These are phyloP conservation scores for Theileria sp. DNA, from an alignment of 169 alveolate genomes.

Conservation along the genomic window DNA sequence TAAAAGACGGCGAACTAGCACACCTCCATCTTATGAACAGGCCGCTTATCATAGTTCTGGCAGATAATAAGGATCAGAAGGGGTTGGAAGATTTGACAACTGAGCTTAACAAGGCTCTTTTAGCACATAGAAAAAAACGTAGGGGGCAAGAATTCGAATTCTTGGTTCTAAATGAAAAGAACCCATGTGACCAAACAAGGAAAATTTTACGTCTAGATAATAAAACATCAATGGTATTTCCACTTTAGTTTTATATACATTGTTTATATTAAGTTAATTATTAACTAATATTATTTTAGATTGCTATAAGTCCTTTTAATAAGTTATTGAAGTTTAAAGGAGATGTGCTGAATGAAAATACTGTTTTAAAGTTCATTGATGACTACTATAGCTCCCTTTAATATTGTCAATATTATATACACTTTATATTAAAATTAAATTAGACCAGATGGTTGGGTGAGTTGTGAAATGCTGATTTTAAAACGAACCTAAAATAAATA, in stretches of 20 bases:
- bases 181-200: not conserved
- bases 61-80: slow-evolving; percentile 34
- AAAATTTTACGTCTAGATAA: not conserved
- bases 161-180: slow-evolving; percentile 29
- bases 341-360: slow-evolving; percentile 14
- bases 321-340: slow-evolving; percentile 5
- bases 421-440: not conserved
- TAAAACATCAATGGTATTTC: not conserved
- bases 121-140: slow-evolving; percentile 27
- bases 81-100: slow-evolving; percentile 18
- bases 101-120: slow-evolving; percentile 46
- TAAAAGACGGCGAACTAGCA: slow-evolving; percentile 57
- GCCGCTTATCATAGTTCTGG: slow-evolving; percentile 57
- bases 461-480: slow-evolving; percentile 60
- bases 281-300: not conserved
- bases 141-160: slow-evolving; percentile 53
- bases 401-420: not conserved
- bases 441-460: slow-evolving; percentile 60
- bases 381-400: slow-evolving; percentile 26
- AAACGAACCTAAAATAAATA: slow-evolving; percentile 26
- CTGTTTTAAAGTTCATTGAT: slow-evolving; percentile 41
- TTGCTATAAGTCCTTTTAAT: not conserved
- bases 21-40: slow-evolving; percentile 19
- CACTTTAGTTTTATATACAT: not conserved
- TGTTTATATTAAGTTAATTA: not conserved